Conservation (phyloP, 176 grass and related monocot species). For the Elaeis guineensis region DNA sequence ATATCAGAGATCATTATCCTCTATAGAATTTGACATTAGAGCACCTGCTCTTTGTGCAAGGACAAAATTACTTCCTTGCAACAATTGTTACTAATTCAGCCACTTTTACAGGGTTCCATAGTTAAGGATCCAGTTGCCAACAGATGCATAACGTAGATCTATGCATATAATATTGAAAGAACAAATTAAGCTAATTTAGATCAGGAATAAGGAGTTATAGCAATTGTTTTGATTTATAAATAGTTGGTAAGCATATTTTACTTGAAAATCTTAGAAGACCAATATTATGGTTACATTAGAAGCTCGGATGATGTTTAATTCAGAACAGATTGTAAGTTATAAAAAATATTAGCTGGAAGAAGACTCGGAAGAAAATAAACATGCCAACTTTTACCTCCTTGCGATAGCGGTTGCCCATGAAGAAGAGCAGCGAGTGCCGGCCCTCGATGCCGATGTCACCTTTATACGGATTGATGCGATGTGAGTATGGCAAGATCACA, state of each 20-base stretch:
- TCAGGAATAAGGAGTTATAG: background rate
- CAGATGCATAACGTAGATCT: background rate
- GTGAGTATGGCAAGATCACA: slow-evolving; percentile 87
- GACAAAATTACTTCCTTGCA: no score
- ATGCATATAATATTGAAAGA: background rate
- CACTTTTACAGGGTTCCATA: background rate
- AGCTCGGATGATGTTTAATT: no score
- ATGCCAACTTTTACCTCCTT: slow-evolving; percentile 58
- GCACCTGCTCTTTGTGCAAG: no score
- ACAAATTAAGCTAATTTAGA: background rate
- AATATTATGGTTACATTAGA: no score
- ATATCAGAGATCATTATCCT: no score
- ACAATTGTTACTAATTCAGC: background rate
- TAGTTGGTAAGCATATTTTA: no score
- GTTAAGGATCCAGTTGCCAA: slow-evolving; percentile 3
- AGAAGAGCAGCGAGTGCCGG: slow-evolving; percentile 64
- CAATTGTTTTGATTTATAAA: no score
- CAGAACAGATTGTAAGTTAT: background rate
- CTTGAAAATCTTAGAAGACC: no score
- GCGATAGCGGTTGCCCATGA: slow-evolving; percentile 94
- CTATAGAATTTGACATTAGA: no score
- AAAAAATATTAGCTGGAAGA: background rate
- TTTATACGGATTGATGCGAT: slow-evolving; percentile 68
- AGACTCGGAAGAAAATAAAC: background rate
- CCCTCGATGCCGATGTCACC: slow-evolving; percentile 44